phyloP scores from a whole-genome alignment of 768 basidiomycete genomes.

The Termitomyces sp. region DNA sequence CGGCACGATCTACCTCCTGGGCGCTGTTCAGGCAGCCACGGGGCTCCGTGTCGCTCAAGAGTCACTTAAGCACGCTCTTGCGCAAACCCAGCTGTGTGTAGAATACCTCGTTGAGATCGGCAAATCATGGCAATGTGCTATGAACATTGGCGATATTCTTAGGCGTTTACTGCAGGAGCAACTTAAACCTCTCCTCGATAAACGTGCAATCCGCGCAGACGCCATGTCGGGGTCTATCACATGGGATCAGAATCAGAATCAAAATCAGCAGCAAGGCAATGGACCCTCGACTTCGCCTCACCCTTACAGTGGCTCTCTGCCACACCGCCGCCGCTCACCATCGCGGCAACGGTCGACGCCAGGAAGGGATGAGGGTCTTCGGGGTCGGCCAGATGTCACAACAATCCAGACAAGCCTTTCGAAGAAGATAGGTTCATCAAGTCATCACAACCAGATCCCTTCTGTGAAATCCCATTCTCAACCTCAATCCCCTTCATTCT shows the following conservation, averaged over 20 bases:
- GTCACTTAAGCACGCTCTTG: conserved; percentile 35
- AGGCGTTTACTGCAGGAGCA: conserved; percentile 36
- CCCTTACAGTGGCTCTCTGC: neutral
- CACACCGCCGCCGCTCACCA: conserved; percentile 9
- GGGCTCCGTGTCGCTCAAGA: conserved; percentile 40
- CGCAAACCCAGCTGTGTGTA: conserved; percentile 41
- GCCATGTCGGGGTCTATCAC: neutral
- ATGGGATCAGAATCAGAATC: neutral
- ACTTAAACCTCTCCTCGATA: conserved; percentile 33
- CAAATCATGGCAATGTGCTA: conserved; percentile 47
- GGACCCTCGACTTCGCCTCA: neutral
- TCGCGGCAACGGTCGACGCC: conserved; percentile 3
- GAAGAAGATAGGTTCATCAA: conserved; percentile 1
- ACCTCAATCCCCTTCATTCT: conserved; percentile 10
- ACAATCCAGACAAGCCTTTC: neutral
- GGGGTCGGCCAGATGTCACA: neutral
- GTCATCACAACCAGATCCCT: conserved; percentile 3
- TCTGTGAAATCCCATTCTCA: conserved; percentile 5
- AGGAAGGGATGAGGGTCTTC: neutral
- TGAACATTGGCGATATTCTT: conserved; percentile 42
- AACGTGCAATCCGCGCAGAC: conserved; percentile 15
- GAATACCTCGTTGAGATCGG: conserved; percentile 49
- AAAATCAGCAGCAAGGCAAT: neutral
- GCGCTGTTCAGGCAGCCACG: conserved; percentile 47
- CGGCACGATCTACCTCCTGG: conserved; percentile 51